These are phyloP conservation scores for Talaromyces trachyspermus DNA, from an alignment of 495 filamentous ascomycete species.

Conservation along the genomic window DNA sequence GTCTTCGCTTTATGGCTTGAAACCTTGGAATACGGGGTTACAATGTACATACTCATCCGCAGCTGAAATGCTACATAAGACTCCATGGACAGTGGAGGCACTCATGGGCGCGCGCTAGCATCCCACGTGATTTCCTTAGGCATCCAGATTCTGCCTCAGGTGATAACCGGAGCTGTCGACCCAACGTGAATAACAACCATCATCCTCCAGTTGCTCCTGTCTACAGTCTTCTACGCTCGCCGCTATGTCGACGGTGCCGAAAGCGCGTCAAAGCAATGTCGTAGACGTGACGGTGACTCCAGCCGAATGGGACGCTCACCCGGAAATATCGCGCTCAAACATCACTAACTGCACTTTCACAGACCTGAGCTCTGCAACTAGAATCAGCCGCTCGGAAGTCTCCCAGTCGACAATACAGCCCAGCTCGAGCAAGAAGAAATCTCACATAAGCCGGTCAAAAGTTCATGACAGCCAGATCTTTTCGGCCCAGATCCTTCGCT, in stretches of 20 bases:
- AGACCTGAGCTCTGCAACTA: slow-evolving; percentile 12
- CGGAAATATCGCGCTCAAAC: slow-evolving; percentile 14
- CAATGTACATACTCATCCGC: too few relatives aligned
- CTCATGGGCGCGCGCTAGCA: too few relatives aligned
- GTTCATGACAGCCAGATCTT: background rate
- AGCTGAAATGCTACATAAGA: too few relatives aligned
- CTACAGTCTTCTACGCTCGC: background rate
- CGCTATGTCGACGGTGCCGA: slow-evolving; percentile 10
- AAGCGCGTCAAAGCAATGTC: slow-evolving; percentile 8
- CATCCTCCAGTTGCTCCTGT: background rate
- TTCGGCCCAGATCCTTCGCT: slow-evolving; percentile 11
- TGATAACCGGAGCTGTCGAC: background rate
- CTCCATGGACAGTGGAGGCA: too few relatives aligned
- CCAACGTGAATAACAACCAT: background rate
- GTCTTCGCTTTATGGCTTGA: too few relatives aligned
- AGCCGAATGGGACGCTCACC: slow-evolving; percentile 12
- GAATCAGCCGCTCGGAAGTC: slow-evolving; percentile 9
- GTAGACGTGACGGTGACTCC: slow-evolving; percentile 6
- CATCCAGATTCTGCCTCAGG: slow-evolving; percentile 1
- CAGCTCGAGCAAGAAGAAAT: background rate
- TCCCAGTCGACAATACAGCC: background rate
- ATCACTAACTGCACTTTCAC: slow-evolving; percentile 14
- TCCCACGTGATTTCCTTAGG: slow-evolving; percentile 7
- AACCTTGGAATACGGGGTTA: too few relatives aligned
- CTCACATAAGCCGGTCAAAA: background rate